Conservation (phyloP, 768 basidiomycete species). For the Lepiota venenata region DNA sequence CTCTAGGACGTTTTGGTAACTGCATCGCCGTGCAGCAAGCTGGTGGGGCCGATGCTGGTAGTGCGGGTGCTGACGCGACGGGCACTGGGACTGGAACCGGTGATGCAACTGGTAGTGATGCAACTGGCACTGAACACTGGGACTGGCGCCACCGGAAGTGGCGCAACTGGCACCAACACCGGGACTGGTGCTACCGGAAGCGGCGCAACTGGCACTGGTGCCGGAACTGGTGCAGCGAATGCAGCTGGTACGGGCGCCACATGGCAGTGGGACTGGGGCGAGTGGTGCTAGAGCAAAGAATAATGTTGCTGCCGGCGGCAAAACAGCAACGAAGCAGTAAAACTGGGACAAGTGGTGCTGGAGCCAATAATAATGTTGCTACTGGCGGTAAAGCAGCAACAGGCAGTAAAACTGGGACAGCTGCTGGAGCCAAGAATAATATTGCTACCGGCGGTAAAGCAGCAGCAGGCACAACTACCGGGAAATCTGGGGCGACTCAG, state of each 20-base stretch:
- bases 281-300: no score
- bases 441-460: background rate
- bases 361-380: background rate
- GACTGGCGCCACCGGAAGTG: background rate
- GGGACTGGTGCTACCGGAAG: background rate
- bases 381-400: background rate
- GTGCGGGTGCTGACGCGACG: background rate
- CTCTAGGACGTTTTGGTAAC: constrained; percentile 50
- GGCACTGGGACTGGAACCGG: background rate
- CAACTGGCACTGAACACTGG: constrained; percentile 16
- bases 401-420: background rate
- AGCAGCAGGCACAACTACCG: background rate
- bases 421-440: background rate
- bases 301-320: no score
- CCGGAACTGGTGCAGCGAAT: no score
- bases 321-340: no score
- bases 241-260: no score
- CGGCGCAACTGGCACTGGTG: background rate
- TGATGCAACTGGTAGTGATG: background rate
- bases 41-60: constrained; percentile 16
- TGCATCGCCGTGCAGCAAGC: constrained; percentile 46
- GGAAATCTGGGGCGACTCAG: no score
- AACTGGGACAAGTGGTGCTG: no score
- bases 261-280: no score
- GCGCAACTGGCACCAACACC: constrained; percentile 14